A percentile compares a stretch with the other conserved stretches of the same genome.
phyloP scores from a whole-genome alignment of 2,329 filamentous ascomycete genomes.

The Biscogniauxia sp. region DNA sequence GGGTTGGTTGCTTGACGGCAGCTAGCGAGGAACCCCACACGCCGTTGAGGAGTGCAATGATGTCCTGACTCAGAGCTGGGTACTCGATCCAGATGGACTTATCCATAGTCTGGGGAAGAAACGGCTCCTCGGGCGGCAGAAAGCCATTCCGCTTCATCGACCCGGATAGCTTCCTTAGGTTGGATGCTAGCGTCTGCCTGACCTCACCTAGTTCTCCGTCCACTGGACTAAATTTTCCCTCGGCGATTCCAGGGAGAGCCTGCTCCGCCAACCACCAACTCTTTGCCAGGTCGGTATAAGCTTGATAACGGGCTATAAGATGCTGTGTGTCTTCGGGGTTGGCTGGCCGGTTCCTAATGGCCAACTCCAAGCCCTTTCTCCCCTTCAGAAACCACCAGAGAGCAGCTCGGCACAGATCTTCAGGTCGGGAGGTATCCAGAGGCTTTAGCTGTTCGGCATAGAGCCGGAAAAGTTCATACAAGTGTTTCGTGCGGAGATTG shows the following conservation, averaged over 20 bases:
- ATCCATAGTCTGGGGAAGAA: constrained; percentile 75
- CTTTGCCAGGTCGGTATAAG: constrained; percentile 83
- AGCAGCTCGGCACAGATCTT: constrained; percentile 68
- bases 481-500: constrained; percentile 65
- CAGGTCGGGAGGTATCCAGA: constrained; percentile 58
- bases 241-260: constrained; percentile 48
- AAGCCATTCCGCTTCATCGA: constrained; percentile 85
- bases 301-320: constrained; percentile 64
- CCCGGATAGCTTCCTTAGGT: constrained; percentile 69
- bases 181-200: constrained; percentile 57
- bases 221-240: constrained; percentile 40
- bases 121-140: constrained; percentile 65
- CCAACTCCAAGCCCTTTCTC: constrained; percentile 69
- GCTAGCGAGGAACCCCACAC: constrained; percentile 50
- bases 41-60: constrained; percentile 67
- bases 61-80: constrained; percentile 68
- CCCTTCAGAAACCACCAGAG: constrained; percentile 91
- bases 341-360: constrained; percentile 63
- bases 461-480: constrained; percentile 72
- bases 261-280: constrained; percentile 74
- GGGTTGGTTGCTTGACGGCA: constrained; percentile 45
- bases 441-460: constrained; percentile 74
- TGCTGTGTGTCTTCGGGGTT: constrained; percentile 54
- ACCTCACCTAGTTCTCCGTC: constrained; percentile 51
- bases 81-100: constrained; percentile 81